Evolutionary conservation across 2,329 filamentous ascomycete genomes (phyloP).

Genomic region (Didymella pomorum): DNA sequence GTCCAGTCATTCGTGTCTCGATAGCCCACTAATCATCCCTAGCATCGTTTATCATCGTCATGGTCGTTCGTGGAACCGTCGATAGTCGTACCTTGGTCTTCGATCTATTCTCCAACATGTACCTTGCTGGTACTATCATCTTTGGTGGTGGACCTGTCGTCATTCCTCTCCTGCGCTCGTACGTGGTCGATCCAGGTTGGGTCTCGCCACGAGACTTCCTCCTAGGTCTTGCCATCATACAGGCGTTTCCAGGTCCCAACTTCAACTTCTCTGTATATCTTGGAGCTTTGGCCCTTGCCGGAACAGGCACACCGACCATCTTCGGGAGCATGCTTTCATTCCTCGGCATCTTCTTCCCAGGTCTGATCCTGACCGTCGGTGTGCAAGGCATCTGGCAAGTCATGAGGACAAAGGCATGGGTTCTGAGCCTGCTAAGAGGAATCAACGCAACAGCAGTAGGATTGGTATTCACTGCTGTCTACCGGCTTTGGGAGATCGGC

Average conservation of each 20-base stretch:
- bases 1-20: constrained; percentile 6
- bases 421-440: constrained; percentile 49
- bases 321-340: constrained; percentile 50
- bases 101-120: constrained; percentile 75
- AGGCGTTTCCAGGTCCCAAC: constrained; percentile 72
- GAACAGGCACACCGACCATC: constrained; percentile 36
- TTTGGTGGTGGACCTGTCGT: constrained; percentile 58
- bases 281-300: constrained; percentile 49
- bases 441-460: constrained; percentile 56
- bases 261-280: constrained; percentile 62
- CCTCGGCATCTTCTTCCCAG: constrained; percentile 54
- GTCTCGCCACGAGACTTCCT: constrained; percentile 75
- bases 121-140: constrained; percentile 71
- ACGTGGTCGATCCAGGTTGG: constrained; percentile 72
- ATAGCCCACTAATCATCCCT: constrained; percentile 9
- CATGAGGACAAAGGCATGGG: constrained; percentile 45
- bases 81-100: constrained; percentile 58
- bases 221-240: constrained; percentile 74
- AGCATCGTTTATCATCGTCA: constrained; percentile 64
- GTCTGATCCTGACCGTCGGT: constrained; percentile 49
- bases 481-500: constrained; percentile 55
- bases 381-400: constrained; percentile 52
- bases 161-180: constrained; percentile 54
- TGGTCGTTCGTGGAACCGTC: constrained; percentile 58
- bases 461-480: constrained; percentile 56